A percentile compares a stretch with the other conserved stretches of the same genome.
Evolutionary conservation across 1,284 basidiomycete genomes (phyloP).

Genomic region (Papiliotrema nemorosa): DNA sequence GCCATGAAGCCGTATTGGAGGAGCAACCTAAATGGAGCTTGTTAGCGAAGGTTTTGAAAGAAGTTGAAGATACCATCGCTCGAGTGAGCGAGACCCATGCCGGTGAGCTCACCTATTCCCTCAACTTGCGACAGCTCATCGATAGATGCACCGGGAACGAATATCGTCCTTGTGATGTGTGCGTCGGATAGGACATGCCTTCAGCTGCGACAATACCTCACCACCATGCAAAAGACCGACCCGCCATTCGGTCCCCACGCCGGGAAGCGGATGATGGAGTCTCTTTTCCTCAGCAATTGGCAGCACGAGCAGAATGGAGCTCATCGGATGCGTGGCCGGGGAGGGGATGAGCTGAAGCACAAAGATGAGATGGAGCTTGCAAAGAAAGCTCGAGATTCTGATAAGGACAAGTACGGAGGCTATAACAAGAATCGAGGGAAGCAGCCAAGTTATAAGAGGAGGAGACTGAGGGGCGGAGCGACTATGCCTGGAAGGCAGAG

Average conservation of each 20-base stretch:
- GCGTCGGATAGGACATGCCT: slow-evolving; percentile 71
- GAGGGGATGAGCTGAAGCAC: slow-evolving; percentile 31
- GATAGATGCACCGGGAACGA: slow-evolving; percentile 60
- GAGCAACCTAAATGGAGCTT: slow-evolving; percentile 94
- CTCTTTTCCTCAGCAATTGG: slow-evolving; percentile 47
- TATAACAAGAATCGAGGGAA: slow-evolving; percentile 39
- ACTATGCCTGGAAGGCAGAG: slow-evolving; percentile 15
- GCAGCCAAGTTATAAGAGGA: slow-evolving; percentile 57
- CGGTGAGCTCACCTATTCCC: slow-evolving; percentile 18
- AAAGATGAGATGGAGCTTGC: slow-evolving; percentile 35
- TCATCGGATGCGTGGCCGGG: slow-evolving; percentile 23
- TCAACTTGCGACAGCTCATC: neutral
- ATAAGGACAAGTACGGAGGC: slow-evolving; percentile 19
- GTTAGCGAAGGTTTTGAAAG: slow-evolving; percentile 77
- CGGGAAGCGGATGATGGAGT: slow-evolving; percentile 70
- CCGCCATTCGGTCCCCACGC: slow-evolving; percentile 50
- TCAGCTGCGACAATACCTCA: slow-evolving; percentile 73
- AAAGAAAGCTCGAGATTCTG: slow-evolving; percentile 17
- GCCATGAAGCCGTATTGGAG: slow-evolving; percentile 82
- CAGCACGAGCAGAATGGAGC: slow-evolving; percentile 44
- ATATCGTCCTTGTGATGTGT: slow-evolving; percentile 85
- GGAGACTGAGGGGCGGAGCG: slow-evolving; percentile 36
- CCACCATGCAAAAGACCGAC: slow-evolving; percentile 59
- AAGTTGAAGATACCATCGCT: slow-evolving; percentile 82
- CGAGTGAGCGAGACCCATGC: slow-evolving; percentile 36